Base-by-base conservation (phyloP, 2,329 filamentous ascomycete genomes). In the Calonectria hawksworthii region DNA sequence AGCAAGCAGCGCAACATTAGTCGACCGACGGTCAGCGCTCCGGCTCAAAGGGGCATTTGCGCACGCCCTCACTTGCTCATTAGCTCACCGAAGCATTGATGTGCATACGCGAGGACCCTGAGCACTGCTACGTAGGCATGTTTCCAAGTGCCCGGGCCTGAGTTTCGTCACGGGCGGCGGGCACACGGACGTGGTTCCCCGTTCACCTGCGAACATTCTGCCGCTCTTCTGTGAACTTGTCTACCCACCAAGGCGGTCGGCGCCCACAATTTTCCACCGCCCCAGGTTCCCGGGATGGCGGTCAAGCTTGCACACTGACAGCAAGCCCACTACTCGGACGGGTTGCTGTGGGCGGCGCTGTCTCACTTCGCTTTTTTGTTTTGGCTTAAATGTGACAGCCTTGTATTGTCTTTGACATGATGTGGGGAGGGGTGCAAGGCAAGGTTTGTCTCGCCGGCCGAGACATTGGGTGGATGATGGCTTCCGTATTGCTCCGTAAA, bases 161-260 rank as follows among this genome's bases (percentile, higher is more conserved):
- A 63, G 23, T 28, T 70, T 59, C 26, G 50, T 38, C 54, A 70
- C 54, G 68, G 52, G 32, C 34, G n/a, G 23, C 23, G 9, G 8
- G 23, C 36, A 76, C 76, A 77, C 75, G 73, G 75, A 76, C 67
- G 51, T 75, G 69, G 56, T 28, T 41, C 56, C 52, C 34, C 34
- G 23, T 63, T 63, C 56, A 23, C 26, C 34, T 63, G 56, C 56
- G 56, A 63, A 63, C 56, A 30, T 63, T 63, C 56, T 63, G 56
- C 56, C 56, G 56, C 56, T 28, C 13, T 63, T 63, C 56, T 63
- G 56, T 41, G 56, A 63, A 63, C 56, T 63, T 63, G 34, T 41
- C 34, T 63, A 63, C 34, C 36, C 56, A 26, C 56, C 23, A 38
- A 63, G 56, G 26, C 34, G 36, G n/a, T 41, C 32, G 34, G 26